phyloP scores from a whole-genome alignment of 2,329 filamentous ascomycete genomes.

The Aspergillus sp. region DNA sequence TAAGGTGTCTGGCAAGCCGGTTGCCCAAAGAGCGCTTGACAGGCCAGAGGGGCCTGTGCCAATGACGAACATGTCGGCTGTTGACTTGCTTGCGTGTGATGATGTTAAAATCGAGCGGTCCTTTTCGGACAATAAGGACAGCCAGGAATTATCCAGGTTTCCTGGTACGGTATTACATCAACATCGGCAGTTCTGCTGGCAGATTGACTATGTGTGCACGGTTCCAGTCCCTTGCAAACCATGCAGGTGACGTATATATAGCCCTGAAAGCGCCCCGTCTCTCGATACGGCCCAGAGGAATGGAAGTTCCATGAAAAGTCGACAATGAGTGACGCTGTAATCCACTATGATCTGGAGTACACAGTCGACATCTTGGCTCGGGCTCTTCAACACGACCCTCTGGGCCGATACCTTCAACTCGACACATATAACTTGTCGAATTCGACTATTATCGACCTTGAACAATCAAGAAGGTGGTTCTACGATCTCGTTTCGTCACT shows the following conservation, averaged over 20 bases:
- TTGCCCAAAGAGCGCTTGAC: slow-evolving; percentile 44
- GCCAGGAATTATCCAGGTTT: background rate
- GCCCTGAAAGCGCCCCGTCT: no score
- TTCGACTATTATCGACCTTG: background rate
- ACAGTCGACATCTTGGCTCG: background rate
- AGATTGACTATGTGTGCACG: no score
- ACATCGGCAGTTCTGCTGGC: no score
- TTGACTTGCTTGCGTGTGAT: background rate
- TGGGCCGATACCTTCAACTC: background rate
- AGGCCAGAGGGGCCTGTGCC: slow-evolving; percentile 46
- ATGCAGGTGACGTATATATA: no score
- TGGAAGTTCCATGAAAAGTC: background rate
- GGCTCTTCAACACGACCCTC: background rate
- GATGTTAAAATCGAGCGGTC: background rate
- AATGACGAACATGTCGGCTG: slow-evolving; percentile 27
- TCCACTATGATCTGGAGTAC: background rate
- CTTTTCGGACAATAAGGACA: background rate
- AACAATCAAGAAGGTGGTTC: background rate
- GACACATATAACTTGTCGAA: background rate
- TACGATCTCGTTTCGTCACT: background rate
- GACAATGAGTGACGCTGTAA: background rate
- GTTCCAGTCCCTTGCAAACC: no score
- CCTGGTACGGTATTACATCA: no score
- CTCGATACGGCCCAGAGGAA: background rate
- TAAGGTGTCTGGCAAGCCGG: slow-evolving; percentile 20